phyloP scores from a whole-genome alignment of 805 yeast species.

The Debaryomyces hansenii region DNA sequence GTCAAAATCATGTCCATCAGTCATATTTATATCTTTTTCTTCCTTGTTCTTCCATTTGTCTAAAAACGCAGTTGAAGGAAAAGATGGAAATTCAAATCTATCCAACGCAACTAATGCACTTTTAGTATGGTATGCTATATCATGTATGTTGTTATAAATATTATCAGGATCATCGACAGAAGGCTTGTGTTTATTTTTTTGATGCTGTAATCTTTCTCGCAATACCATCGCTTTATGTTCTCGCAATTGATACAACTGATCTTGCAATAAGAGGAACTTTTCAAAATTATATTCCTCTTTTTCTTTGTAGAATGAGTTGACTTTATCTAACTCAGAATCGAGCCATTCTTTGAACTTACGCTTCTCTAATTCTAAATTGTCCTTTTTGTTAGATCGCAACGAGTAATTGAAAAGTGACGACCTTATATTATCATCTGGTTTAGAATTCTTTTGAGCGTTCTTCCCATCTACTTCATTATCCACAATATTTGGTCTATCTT shows the following conservation, averaged over 20 bases:
- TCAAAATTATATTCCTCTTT: conserved; percentile 61
- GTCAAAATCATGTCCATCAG: conserved; percentile 9
- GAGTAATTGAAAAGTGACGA: conserved; percentile 24
- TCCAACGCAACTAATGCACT: conserved; percentile 21
- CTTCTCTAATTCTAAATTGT: conserved; percentile 34
- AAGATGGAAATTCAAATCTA: conserved; percentile 39
- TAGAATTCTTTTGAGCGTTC: neutral
- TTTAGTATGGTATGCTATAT: conserved; percentile 29
- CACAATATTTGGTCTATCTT: neutral
- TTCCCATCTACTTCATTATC: neutral
- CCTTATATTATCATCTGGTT: conserved; percentile 2
- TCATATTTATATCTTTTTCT: conserved; percentile 10
- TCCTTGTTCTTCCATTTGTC: conserved; percentile 11
- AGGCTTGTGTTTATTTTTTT: neutral
- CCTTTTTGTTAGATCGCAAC: conserved; percentile 15
- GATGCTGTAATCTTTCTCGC: neutral
- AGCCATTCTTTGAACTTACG: conserved; percentile 66
- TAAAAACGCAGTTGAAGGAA: conserved; percentile 38
- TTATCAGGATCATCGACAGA: conserved; percentile 7
- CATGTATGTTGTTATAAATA: conserved; percentile 23
- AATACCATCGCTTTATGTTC: conserved; percentile 43
- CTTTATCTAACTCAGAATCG: conserved; percentile 57
- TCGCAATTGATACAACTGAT: conserved; percentile 63
- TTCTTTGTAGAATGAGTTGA: conserved; percentile 59
- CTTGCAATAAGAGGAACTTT: conserved; percentile 61